Evolutionary conservation across 2,329 filamentous ascomycete genomes (phyloP), one percentile per base, ranked within the genome.

Genomic region (Samsoniella hepiali): DNA sequence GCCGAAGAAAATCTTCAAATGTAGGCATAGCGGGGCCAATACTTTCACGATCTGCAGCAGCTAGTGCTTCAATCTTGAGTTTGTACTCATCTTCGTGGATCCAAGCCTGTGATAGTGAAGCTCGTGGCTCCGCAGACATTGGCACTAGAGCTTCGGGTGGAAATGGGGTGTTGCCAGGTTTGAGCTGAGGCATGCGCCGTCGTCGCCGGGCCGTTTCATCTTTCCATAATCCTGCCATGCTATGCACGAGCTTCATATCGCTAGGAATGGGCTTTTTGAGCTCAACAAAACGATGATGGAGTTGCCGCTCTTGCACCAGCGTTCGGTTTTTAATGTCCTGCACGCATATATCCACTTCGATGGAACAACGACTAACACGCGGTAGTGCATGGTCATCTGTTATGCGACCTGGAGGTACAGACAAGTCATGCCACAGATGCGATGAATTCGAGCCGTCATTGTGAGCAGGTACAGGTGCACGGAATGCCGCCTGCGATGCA

Each of bases 181-280:
- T 81, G 6, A 77, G 77, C 54, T 89, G 79, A 2, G 86, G 84
- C 84, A 94, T 88, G 53, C 84, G 85, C 55, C 84, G 81, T 74
- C 91, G 94, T 38, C 93, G 85, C 51, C 93, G 85, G 64, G 87
- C 87, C 0, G 89, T 91, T 74, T 98, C 95, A 69, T 97, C 92
- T 72, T 88, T 88, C 95, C 95, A 99, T 3, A 99, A 77, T 0
- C 91, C 90, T 62, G 92, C 93, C 91, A 99, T 94, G 67, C 95
- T 99, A 71, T 91, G 88, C 5, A 99, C 93, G 11, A 97, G 82
- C 71, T 96, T 97, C 71, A 93, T 80, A 67, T 91, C 87, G 0
- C 82, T 75, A 0, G 85, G 79, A 27, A 89, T 74, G 3, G 91
- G 88, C 42, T 83, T 79, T 11, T 86, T 75, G 13, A 86, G 83